Evolutionary conservation across 345 rosid genomes (phyloP).

Genomic region (Cardiospermum halicacabum): DNA sequence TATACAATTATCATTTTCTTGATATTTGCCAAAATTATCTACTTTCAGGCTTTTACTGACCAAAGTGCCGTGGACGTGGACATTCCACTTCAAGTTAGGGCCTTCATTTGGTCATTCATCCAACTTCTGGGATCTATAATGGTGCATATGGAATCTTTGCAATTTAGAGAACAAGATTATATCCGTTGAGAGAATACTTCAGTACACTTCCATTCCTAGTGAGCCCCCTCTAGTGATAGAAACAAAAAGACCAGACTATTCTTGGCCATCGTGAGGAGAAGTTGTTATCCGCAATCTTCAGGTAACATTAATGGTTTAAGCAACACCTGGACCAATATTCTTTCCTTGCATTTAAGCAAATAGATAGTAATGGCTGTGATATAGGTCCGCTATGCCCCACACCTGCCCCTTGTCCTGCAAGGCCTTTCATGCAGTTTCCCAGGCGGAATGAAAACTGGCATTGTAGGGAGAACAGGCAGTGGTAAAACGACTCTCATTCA

Average conservation of each 20-base stretch:
- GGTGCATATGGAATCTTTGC: conserved; percentile 41
- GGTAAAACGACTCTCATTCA: conserved; percentile 67
- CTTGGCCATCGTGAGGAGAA: conserved; percentile 66
- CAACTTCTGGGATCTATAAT: too few species aligned
- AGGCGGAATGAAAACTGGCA: conserved; percentile 52
- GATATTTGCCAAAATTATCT: too few species aligned
- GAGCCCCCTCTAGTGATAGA: conserved; percentile 65
- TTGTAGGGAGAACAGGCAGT: conserved; percentile 66
- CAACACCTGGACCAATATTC: background rate
- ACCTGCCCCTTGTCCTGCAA: conserved; percentile 48
- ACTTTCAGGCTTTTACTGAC: too few species aligned
- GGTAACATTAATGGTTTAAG: conserved; percentile 20
- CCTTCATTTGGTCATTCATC: too few species aligned
- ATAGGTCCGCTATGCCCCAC: conserved; percentile 51
- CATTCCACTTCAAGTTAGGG: too few species aligned
- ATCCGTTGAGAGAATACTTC: conserved; percentile 65
- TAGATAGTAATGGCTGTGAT: background rate
- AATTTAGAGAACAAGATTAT: conserved; percentile 47
- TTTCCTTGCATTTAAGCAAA: background rate
- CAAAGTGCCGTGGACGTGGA: too few species aligned
- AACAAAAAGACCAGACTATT: conserved; percentile 33
- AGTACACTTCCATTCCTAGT: conserved; percentile 46
- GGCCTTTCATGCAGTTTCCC: conserved; percentile 45
- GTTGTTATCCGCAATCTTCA: conserved; percentile 40
- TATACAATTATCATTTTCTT: too few species aligned